phyloP scores from a whole-genome alignment of 805 yeast genomes.

The Limtongia smithiae region DNA sequence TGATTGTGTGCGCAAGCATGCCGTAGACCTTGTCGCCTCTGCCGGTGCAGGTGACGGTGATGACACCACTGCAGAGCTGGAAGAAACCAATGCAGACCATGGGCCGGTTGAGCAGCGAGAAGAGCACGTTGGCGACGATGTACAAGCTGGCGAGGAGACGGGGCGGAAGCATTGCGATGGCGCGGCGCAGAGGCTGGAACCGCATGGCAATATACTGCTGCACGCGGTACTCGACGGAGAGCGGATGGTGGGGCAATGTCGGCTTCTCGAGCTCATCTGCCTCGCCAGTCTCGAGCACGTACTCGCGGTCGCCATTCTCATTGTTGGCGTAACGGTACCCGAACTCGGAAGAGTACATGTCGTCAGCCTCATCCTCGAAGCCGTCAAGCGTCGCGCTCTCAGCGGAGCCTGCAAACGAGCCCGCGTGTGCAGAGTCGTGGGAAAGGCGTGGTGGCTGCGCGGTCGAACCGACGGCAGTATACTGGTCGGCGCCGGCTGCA shows the following conservation, averaged over 20 bases:
- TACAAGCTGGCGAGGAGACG: constrained; percentile 32
- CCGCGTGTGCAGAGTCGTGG: constrained; percentile 5
- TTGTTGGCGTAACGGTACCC: constrained; percentile 34
- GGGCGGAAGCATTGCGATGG: constrained; percentile 26
- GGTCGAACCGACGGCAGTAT: not conserved
- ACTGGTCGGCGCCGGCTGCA: not conserved
- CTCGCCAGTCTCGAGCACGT: constrained; percentile 17
- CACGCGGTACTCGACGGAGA: constrained; percentile 20
- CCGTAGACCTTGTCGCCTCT: constrained; percentile 66
- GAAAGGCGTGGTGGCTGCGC: not conserved
- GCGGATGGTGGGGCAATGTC: constrained; percentile 15
- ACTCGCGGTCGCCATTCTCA: constrained; percentile 33
- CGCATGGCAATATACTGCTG: constrained; percentile 17
- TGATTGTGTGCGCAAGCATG: constrained; percentile 89
- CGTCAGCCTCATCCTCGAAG: constrained; percentile 7
- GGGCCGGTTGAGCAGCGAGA: constrained; percentile 58
- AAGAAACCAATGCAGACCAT: constrained; percentile 57
- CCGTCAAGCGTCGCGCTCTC: constrained; percentile 20
- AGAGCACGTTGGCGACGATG: constrained; percentile 41
- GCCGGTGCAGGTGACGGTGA: constrained; percentile 69
- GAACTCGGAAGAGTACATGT: constrained; percentile 11
- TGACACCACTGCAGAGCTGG: constrained; percentile 55
- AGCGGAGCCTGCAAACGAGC: constrained; percentile 10
- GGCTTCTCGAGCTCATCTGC: constrained; percentile 22
- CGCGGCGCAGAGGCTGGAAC: constrained; percentile 19